Conservation (phyloP, 2,329 filamentous ascomycete genomes). For the Colletotrichum spinosum region DNA sequence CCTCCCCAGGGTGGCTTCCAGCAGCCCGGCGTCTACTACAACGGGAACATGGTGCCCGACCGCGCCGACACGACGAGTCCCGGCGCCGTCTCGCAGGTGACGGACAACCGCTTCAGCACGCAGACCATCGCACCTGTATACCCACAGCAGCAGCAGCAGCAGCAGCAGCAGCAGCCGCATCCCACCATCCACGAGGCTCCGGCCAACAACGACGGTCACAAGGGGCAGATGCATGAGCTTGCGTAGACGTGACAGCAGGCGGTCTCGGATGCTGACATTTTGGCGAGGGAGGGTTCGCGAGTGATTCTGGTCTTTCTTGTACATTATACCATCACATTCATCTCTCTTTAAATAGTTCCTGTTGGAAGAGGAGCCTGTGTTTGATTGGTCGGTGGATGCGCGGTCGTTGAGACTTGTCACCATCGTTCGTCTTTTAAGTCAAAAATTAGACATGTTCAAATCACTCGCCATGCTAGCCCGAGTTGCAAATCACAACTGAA, state of each 20-base stretch:
- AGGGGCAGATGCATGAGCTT: slow-evolving; percentile 56
- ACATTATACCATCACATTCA: not conserved
- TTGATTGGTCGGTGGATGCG: too few relatives aligned
- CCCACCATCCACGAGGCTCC: slow-evolving; percentile 53
- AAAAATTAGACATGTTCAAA: too few relatives aligned
- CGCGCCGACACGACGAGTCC: slow-evolving; percentile 36
- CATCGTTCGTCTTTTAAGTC: too few relatives aligned
- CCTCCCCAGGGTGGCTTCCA: slow-evolving; percentile 27
- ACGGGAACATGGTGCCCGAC: slow-evolving; percentile 29
- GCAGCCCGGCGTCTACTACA: slow-evolving; percentile 38
- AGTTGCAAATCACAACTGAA: too few relatives aligned
- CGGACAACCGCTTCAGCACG: slow-evolving; percentile 32
- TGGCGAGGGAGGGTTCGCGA: not conserved
- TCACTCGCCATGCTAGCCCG: too few relatives aligned
- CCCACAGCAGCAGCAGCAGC: slow-evolving; percentile 41
- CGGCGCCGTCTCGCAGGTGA: slow-evolving; percentile 26
- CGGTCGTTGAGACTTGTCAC: too few relatives aligned
- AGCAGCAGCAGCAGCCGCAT: slow-evolving; percentile 40
- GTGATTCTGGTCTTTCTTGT: not conserved
- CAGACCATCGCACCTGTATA: slow-evolving; percentile 31
- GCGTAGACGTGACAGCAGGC: slow-evolving; percentile 36
- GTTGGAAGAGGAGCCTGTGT: too few relatives aligned
- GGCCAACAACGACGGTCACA: slow-evolving; percentile 49
- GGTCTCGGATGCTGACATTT: not conserved
- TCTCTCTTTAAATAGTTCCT: too few relatives aligned